Evolutionary conservation across 345 rosid species (phyloP), one percentile per base, ranked within the genome.

Genomic region (Hypericum perforatum): DNA sequence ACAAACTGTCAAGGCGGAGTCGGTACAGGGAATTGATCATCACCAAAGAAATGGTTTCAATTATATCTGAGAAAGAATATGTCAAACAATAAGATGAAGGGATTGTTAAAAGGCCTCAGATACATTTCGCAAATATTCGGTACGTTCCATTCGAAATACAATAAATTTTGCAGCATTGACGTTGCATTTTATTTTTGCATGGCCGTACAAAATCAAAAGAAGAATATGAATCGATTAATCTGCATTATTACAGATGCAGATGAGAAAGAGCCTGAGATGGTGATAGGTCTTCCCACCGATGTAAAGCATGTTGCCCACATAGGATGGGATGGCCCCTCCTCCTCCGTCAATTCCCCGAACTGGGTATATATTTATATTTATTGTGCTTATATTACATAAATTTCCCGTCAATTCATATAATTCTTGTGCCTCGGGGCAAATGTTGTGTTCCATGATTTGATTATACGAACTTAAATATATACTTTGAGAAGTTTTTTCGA

Each of bases 271-370:
- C 70, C 77, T 50, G 94, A 90, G 53, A 84, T 90, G 77, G 64
- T 74, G 59, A 90, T 90, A 52, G 97, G 97, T 43, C 44, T 22
- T 52, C 97, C 97, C 43, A 90, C 97, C 6, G 94, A 90, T 52
- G 96, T 90, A 65, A 90, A 86, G 66, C 97, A 90, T 62, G 89
- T 90, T 7, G 86, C 97, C 22, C 97, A 90, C 55, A 90, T 90
- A 41, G 97, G 98, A 60, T 81, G 82, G 84, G 96, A 91, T 38
- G 64, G 68, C 5, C 63, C 72, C 39, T 58, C 72, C 5, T 60
- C 72, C 39, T 58, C 72, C 16, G 14, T 3, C 55, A 7, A 15
- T 10, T 10, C 48, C 11, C 11, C 12, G 11, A 44, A 44, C 48
- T 6, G 11, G 48, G 14, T 6, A 6, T 9, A 15, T 44, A n/a